Base-by-base conservation (phyloP, 2,329 filamentous ascomycete species). In the Alternaria sp. region DNA sequence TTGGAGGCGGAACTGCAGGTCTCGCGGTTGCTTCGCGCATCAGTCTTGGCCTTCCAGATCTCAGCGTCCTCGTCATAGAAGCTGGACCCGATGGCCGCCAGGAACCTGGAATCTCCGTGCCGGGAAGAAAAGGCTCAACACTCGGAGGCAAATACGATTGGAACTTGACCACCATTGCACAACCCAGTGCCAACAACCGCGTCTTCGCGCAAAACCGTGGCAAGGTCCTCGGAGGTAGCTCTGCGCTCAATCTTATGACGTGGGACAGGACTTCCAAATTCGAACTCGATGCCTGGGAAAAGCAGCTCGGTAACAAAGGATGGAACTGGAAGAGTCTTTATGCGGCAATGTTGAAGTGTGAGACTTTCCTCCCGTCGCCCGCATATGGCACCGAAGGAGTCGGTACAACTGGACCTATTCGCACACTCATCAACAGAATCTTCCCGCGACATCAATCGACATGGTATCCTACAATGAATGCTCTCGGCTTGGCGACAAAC, bases 171-270 rank as follows among this genome's bases (percentile, higher is more conserved):
- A 81, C 82, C 0, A 69, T 81, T 5, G 72, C 80, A 0, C 82
- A 84, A 52, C 51, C 72, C 1, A 65, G 69, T 41, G 77, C 81
- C 7, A 78, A 79, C 20, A 78, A 79, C n/a, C 79, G 81, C 1
- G 67, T 75, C 4, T 76, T 83, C 9, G 57, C 71, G 5, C 79
- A 82, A 18, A 80, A 80, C 36, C 80, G 82, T 9, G 83, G 81
- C 48, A 81, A 81, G 42, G 80, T 84, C 1, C 77, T 85, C 5
- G 83, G 83, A 8, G 83, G 83, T 22, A 81, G 80, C 20, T 82
- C 77, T 11, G 79, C 80, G 0, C 69, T 84, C 11, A 83, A 84
- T 61, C 75, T 81, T 8, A 71, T 78, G 65, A 69, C 70, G 43
- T 75, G 72, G 71, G 75, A 77, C 54, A 73, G 75, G 12, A 72